Conservation (phyloP, 257 asterid species). For the Nicotiana sylvestris region DNA sequence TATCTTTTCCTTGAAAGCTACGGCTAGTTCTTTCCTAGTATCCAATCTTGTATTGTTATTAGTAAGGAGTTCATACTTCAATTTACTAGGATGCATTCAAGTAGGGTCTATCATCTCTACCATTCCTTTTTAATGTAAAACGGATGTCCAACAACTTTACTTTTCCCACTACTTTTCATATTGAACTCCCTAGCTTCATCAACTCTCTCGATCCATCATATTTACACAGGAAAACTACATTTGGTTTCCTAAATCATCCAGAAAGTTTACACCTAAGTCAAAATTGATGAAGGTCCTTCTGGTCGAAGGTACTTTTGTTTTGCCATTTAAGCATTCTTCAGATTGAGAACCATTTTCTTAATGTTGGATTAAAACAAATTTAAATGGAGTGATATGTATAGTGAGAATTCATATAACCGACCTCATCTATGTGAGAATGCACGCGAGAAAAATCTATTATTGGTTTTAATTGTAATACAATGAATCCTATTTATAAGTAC, state of each 20-base stretch:
- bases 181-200: background rate
- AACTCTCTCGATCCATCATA: background rate
- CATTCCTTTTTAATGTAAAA: background rate
- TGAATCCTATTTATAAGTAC: no score
- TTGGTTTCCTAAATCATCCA: background rate
- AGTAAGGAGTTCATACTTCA: background rate
- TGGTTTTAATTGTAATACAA: no score
- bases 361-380: background rate
- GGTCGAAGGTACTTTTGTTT: background rate
- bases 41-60: background rate
- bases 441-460: no score
- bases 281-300: background rate
- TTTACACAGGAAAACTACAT: background rate
- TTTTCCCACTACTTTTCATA: background rate
- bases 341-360: background rate
- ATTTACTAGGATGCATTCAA: background rate
- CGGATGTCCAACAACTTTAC: background rate
- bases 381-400: background rate
- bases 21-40: background rate
- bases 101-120: constrained; percentile 3
- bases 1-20: background rate
- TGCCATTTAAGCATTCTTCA: background rate
- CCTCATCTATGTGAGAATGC: background rate
- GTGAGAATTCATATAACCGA: background rate
- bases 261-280: background rate